Conservation (phyloP, 441 rosid species). For the Hypseocharis bilobata region DNA sequence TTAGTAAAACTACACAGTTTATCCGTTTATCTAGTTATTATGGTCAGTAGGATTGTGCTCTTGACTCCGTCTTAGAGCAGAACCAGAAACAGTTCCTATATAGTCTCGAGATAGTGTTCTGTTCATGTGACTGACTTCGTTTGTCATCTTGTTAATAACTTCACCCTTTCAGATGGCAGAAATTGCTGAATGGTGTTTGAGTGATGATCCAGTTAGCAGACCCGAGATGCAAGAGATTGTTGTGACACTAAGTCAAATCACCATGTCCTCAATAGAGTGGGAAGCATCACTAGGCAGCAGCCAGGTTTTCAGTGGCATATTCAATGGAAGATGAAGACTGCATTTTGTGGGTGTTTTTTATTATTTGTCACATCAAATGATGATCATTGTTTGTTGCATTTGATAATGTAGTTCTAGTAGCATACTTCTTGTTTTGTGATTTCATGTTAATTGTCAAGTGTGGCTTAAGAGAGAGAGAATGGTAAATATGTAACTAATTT, state of each 20-base stretch:
- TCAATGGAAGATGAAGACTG: constrained; percentile 38
- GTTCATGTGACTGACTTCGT: not conserved
- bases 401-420: not conserved
- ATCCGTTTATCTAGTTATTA: too few species aligned
- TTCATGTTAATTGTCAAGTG: not conserved
- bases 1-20: too few species aligned
- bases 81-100: too few species aligned
- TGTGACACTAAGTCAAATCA: constrained; percentile 31
- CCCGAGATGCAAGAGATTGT: constrained; percentile 55
- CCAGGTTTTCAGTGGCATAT: constrained; percentile 50
- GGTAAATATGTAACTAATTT: not conserved
- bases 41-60: too few species aligned
- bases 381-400: not conserved
- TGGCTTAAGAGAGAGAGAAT: not conserved
- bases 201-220: constrained; percentile 38
- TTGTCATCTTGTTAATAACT: too few species aligned
- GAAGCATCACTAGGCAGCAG: constrained; percentile 55
- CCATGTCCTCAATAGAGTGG: constrained; percentile 44
- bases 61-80: too few species aligned
- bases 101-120: too few species aligned
- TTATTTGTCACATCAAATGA: not conserved
- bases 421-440: not conserved
- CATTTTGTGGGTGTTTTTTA: not conserved
- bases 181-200: constrained; percentile 44
- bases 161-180: constrained; percentile 41